phyloP scores from a whole-genome alignment of 345 rosid genomes.

The Ailanthus altissimus region DNA sequence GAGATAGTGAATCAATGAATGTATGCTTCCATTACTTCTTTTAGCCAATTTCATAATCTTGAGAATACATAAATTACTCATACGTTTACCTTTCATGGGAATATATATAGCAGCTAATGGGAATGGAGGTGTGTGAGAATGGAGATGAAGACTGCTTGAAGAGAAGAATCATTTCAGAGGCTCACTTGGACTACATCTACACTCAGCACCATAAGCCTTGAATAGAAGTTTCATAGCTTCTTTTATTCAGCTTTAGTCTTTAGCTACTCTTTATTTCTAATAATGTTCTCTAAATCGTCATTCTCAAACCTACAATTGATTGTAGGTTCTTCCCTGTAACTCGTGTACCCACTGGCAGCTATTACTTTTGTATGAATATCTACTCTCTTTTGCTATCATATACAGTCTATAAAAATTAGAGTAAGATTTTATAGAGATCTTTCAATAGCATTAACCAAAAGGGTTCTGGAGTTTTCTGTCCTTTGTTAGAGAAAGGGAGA shows the following conservation, averaged over 20 bases:
- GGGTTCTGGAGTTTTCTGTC: not conserved
- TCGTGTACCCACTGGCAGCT: constrained; percentile 5
- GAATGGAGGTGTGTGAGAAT: constrained; percentile 46
- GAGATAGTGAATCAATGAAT: constrained; percentile 31
- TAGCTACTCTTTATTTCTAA: not conserved
- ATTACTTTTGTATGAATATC: not conserved
- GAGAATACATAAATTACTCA: not conserved
- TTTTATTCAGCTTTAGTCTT: not conserved
- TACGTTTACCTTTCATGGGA: not conserved
- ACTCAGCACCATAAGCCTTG: constrained; percentile 72
- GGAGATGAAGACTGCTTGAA: constrained; percentile 63
- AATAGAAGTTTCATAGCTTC: constrained; percentile 16
- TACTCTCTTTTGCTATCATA: not conserved
- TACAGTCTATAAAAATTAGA: not conserved
- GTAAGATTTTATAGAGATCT: too few relatives aligned
- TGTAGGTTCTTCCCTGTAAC: constrained; percentile 8
- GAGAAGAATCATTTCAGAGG: constrained; percentile 61
- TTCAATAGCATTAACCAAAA: too few relatives aligned
- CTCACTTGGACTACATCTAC: constrained; percentile 91
- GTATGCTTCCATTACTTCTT: constrained; percentile 23
- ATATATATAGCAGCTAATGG: constrained; percentile 47
- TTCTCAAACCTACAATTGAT: not conserved
- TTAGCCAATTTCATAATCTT: not conserved
- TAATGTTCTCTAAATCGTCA: not conserved
- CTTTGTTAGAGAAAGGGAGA: too few relatives aligned